These are phyloP conservation scores for Cerioporus squamosus DNA, from an alignment of 1,284 basidiomycete genomes.

Conservation along the genomic window DNA sequence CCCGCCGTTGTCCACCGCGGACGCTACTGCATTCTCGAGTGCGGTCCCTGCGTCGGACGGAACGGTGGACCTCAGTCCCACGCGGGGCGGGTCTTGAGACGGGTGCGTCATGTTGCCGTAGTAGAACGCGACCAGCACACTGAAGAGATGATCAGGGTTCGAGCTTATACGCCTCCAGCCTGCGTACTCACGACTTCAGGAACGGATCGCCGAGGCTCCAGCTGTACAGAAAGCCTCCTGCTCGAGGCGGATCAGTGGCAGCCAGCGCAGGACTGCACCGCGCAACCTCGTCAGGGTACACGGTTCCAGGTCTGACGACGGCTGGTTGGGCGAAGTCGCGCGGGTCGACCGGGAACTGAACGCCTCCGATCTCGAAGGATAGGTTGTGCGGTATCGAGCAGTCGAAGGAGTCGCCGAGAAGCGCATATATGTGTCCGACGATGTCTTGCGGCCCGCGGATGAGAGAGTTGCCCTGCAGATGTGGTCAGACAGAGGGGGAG, in stretches of 20 bases:
- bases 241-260: slow-evolving; percentile 54
- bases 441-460: slow-evolving; percentile 44
- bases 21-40: slow-evolving; percentile 44
- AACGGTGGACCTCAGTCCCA: slow-evolving; percentile 72
- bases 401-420: slow-evolving; percentile 37
- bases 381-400: slow-evolving; percentile 58
- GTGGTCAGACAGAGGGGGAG: not conserved
- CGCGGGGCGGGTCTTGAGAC: slow-evolving; percentile 61
- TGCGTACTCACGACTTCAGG: slow-evolving; percentile 41
- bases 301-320: slow-evolving; percentile 21
- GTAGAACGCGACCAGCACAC: slow-evolving; percentile 52
- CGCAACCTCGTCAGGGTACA: slow-evolving; percentile 2
- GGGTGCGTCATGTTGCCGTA: slow-evolving; percentile 69
- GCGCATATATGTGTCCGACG: slow-evolving; percentile 41
- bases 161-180: not conserved
- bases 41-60: slow-evolving; percentile 49
- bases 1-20: slow-evolving; percentile 40
- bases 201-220: slow-evolving; percentile 48
- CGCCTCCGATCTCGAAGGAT: slow-evolving; percentile 64
- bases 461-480: slow-evolving; percentile 41
- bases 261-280: slow-evolving; percentile 49
- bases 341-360: slow-evolving; percentile 66
- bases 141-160: slow-evolving; percentile 7
- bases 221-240: slow-evolving; percentile 38
- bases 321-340: slow-evolving; percentile 56